Percentiles rank a stretch among this genome's conserved stretches.
Evolutionary conservation across 495 filamentous ascomycete species (phyloP).

Genomic region (Xylaria venustula): DNA sequence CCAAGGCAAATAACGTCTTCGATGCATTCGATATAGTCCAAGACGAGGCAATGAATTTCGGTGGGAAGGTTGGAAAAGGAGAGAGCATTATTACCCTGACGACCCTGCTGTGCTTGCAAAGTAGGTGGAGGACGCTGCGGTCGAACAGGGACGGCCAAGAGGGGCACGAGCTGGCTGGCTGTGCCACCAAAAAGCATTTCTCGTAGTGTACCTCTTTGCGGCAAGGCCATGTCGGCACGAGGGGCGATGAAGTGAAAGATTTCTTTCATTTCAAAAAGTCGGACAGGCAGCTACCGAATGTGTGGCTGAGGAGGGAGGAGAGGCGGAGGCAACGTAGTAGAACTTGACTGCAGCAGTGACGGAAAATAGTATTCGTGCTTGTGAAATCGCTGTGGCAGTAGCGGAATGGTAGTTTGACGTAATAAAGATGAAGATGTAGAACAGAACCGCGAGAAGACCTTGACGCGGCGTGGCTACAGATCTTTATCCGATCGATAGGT

Average conservation of each 20-base stretch:
- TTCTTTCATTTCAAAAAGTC: too few relatives aligned
- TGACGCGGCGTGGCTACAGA: not conserved
- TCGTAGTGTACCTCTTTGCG: too few relatives aligned
- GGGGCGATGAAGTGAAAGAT: too few relatives aligned
- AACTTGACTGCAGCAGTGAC: not conserved
- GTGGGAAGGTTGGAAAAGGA: too few relatives aligned
- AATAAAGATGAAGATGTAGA: not conserved
- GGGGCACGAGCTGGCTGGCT: too few relatives aligned
- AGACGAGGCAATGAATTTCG: slow-evolving; percentile 1
- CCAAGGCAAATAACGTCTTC: slow-evolving; percentile 2
- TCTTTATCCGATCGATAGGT: too few relatives aligned
- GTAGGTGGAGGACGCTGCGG: not conserved
- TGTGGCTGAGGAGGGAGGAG: not conserved
- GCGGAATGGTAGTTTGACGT: not conserved
- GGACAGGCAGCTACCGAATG: not conserved
- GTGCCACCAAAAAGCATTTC: too few relatives aligned
- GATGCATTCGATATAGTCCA: not conserved
- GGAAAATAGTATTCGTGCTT: not conserved
- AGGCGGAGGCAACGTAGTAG: not conserved
- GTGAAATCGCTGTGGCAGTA: not conserved
- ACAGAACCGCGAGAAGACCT: not conserved
- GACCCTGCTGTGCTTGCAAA: not conserved
- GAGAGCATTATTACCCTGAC: too few relatives aligned
- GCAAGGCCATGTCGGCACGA: too few relatives aligned
- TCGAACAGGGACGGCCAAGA: too few relatives aligned